Conservation (phyloP, 371 early-diverging fungal genomes). For the Saksenaea vasiformis region DNA sequence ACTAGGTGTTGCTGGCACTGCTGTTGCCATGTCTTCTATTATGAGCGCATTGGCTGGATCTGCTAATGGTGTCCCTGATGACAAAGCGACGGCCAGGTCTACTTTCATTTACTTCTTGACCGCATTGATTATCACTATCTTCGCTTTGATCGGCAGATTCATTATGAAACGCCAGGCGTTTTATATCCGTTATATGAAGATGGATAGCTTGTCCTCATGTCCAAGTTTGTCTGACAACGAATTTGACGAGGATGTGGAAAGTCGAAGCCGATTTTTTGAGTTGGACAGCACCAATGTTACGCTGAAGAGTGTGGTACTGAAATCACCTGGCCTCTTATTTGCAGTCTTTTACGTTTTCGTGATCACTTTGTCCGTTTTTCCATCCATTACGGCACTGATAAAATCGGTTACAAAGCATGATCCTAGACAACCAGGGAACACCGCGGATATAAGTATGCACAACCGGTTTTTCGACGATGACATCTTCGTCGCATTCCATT, state of each 20-base stretch:
- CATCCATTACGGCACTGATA: slow-evolving; percentile 74
- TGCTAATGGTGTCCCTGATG: slow-evolving; percentile 26
- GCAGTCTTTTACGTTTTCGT: slow-evolving; percentile 63
- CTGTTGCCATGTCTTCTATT: slow-evolving; percentile 61
- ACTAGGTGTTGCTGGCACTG: slow-evolving; percentile 60
- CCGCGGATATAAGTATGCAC: slow-evolving; percentile 10
- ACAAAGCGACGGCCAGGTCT: slow-evolving; percentile 39
- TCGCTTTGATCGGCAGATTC: slow-evolving; percentile 49
- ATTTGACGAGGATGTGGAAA: slow-evolving; percentile 14
- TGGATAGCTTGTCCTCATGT: slow-evolving; percentile 19
- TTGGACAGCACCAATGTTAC: neutral
- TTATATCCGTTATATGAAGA: slow-evolving; percentile 47
- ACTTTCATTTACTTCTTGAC: slow-evolving; percentile 64
- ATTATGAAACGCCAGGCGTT: slow-evolving; percentile 48
- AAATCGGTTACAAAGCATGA: slow-evolving; percentile 50
- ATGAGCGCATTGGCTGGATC: slow-evolving; percentile 47
- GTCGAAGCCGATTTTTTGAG: neutral
- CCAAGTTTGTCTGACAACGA: neutral
- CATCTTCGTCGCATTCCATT: slow-evolving; percentile 75
- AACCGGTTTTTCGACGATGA: slow-evolving; percentile 51
- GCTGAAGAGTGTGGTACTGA: slow-evolving; percentile 20
- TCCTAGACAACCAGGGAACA: slow-evolving; percentile 18
- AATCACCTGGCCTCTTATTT: slow-evolving; percentile 47
- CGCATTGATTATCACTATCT: slow-evolving; percentile 50
- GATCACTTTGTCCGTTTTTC: slow-evolving; percentile 75